These are phyloP conservation scores for Kluyveromyces sp. DNA, from an alignment of 1,139 yeast species.

Conservation along the genomic window DNA sequence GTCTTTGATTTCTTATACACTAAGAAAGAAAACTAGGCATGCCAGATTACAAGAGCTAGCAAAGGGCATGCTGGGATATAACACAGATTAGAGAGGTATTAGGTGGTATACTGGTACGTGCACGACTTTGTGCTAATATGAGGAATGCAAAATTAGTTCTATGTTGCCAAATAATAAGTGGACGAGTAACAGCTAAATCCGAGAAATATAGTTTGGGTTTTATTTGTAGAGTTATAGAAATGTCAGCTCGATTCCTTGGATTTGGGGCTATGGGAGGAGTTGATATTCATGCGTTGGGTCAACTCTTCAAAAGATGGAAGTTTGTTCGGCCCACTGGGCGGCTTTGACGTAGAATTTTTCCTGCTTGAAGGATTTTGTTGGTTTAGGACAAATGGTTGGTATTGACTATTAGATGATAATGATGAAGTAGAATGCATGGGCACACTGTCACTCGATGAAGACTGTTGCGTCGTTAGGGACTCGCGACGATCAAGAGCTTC, in stretches of 20 bases:
- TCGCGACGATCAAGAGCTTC: not conserved
- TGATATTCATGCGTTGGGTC: constrained; percentile 1
- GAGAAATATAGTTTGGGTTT: not conserved
- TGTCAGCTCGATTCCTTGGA: not conserved
- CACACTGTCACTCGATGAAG: not conserved
- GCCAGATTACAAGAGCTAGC: too few species aligned
- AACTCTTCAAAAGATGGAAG: constrained; percentile 6
- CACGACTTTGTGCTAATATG: too few species aligned
- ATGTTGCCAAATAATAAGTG: too few species aligned
- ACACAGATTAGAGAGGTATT: too few species aligned
- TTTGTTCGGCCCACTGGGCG: not conserved
- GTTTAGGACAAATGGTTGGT: not conserved
- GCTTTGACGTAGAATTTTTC: not conserved
- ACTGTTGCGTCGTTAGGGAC: not conserved
- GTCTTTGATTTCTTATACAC: too few species aligned
- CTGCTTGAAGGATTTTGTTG: not conserved
- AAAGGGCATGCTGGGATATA: too few species aligned
- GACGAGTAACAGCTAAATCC: not conserved
- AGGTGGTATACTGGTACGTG: too few species aligned
- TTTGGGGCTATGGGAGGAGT: not conserved
- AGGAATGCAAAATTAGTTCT: too few species aligned
- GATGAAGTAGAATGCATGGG: not conserved
- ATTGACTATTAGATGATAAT: not conserved
- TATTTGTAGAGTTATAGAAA: not conserved
- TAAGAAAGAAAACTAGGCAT: too few species aligned